These are phyloP conservation scores for Vaucheria bursata DNA, from an alignment of 352 stramenopile genomes.

Conservation along the genomic window DNA sequence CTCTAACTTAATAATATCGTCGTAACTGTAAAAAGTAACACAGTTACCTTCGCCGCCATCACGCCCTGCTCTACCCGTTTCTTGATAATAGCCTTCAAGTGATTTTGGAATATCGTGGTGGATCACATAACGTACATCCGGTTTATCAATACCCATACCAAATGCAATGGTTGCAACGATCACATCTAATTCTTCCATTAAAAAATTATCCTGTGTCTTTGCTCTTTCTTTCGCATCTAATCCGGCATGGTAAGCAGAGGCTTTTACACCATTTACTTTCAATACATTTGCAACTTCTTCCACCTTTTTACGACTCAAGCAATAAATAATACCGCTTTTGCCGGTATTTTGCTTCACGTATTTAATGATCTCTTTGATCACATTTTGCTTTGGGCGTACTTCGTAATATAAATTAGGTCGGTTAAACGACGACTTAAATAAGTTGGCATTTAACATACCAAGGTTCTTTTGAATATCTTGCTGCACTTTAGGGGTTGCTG, in stretches of 20 bases:
- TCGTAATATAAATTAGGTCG: slow-evolving; percentile 21
- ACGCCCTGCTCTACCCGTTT: slow-evolving; percentile 84
- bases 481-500: slow-evolving; percentile 56
- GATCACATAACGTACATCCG: slow-evolving; percentile 89
- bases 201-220: slow-evolving; percentile 33
- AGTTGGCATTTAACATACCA: background rate
- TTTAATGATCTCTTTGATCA: background rate
- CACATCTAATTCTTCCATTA: slow-evolving; percentile 51
- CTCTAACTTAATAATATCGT: too few species aligned
- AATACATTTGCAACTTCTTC: slow-evolving; percentile 10
- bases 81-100: slow-evolving; percentile 52
- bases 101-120: slow-evolving; percentile 62
- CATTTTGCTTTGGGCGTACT: slow-evolving; percentile 15
- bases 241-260: slow-evolving; percentile 26
- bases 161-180: slow-evolving; percentile 88
- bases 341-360: slow-evolving; percentile 8
- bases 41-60: too few species aligned
- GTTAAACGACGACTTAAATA: slow-evolving; percentile 20
- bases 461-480: background rate
- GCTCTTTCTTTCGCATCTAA: slow-evolving; percentile 15
- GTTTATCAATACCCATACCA: slow-evolving; percentile 94
- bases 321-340: background rate
- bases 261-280: too few species aligned
- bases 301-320: slow-evolving; percentile 19
- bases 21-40: too few species aligned